Percentiles rank a stretch among this genome's conserved stretches.
Conservation (phyloP, 768 basidiomycete genomes). For the Polyporus arcularius region DNA sequence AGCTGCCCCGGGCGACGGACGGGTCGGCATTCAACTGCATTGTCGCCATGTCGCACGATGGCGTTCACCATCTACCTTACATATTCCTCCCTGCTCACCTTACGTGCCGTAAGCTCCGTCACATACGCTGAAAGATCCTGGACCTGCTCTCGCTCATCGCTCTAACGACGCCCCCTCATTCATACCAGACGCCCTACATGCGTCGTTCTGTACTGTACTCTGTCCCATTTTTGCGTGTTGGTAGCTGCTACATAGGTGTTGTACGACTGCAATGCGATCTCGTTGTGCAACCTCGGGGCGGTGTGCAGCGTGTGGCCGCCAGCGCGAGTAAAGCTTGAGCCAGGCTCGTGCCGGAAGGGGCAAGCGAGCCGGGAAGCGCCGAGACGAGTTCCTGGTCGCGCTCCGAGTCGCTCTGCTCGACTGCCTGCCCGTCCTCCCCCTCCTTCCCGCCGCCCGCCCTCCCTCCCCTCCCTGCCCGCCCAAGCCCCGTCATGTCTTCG, state of each 20-base stretch:
- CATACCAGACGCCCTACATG: slow-evolving; percentile 19
- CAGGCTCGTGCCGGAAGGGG: slow-evolving; percentile 1
- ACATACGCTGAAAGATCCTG: slow-evolving; percentile 6
- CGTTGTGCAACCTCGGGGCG: neutral
- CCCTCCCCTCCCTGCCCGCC: slow-evolving; percentile 12
- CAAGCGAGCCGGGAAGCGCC: slow-evolving; percentile 15
- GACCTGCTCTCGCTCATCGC: slow-evolving; percentile 5
- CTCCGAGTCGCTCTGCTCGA: slow-evolving; percentile 1
- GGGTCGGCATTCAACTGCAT: neutral
- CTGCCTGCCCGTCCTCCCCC: slow-evolving; percentile 12
- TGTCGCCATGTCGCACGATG: too few species aligned
- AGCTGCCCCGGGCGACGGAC: neutral
- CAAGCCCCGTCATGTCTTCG: slow-evolving; percentile 29
- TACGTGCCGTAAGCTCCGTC: slow-evolving; percentile 1
- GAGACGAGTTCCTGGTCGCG: slow-evolving; percentile 10
- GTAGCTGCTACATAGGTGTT: slow-evolving; percentile 15
- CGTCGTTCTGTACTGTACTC: slow-evolving; percentile 11
- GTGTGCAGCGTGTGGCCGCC: neutral
- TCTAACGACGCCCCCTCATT: slow-evolving; percentile 15
- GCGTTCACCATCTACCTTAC: too few species aligned
- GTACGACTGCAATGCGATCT: slow-evolving; percentile 17
- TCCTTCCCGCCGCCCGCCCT: slow-evolving; percentile 5
- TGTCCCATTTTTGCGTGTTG: slow-evolving; percentile 7
- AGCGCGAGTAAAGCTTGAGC: neutral
- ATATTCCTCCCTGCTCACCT: neutral